phyloP scores from a whole-genome alignment of 768 basidiomycete species.

The Cantharellus anzutake region DNA sequence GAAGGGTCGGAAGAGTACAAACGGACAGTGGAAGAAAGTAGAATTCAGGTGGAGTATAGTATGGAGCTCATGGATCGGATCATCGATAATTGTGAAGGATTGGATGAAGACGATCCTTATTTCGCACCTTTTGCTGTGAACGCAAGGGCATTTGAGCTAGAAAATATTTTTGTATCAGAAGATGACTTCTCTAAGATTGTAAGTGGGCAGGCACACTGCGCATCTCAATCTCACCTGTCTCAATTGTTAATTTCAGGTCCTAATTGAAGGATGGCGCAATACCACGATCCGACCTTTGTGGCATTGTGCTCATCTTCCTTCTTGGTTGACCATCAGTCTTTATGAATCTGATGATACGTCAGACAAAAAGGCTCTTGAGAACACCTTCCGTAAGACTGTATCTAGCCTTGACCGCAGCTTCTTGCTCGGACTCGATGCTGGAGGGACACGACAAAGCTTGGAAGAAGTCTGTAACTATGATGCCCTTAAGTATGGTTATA shows the following conservation, averaged over 20 bases:
- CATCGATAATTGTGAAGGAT: conserved; percentile 15
- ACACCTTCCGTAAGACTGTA: neutral
- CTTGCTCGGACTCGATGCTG: conserved; percentile 11
- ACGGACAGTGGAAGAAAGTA: conserved; percentile 14
- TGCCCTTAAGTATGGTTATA: conserved; percentile 19
- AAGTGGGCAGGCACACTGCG: neutral
- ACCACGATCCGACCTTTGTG: neutral
- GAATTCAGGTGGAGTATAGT: conserved; percentile 17
- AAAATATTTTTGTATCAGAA: conserved; percentile 16
- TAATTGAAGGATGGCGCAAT: neutral
- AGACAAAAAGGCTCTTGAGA: neutral
- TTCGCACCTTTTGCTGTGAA: conserved; percentile 18
- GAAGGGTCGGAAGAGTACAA: conserved; percentile 18
- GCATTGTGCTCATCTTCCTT: neutral
- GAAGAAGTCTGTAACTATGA: conserved; percentile 19
- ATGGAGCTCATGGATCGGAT: conserved; percentile 16
- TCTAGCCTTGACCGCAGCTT: neutral
- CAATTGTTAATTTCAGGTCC: neutral
- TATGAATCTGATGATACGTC: neutral
- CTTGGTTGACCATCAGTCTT: neutral
- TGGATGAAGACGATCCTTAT: conserved; percentile 17
- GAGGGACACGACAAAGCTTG: conserved; percentile 17
- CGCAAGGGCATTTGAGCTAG: conserved; percentile 15
- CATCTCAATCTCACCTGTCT: neutral
- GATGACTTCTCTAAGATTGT: conserved; percentile 10